Percentiles rank a stretch among this genome's conserved stretches.
Evolutionary conservation across 2,329 filamentous ascomycete species (phyloP).

Genomic region (Aspergillus oerlinghausenensis): DNA sequence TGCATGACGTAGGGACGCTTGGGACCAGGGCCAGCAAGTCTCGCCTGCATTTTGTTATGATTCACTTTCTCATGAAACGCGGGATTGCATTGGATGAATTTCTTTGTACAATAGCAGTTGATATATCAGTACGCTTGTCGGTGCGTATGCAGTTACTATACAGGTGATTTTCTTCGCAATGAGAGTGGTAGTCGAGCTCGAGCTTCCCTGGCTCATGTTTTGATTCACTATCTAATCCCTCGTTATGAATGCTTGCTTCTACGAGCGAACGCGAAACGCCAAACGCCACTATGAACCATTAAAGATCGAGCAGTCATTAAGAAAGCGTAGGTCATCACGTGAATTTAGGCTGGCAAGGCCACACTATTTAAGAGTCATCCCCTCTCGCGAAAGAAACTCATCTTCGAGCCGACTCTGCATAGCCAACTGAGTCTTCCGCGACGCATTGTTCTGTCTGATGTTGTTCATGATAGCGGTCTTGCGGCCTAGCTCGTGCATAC

Average conservation of each 20-base stretch:
- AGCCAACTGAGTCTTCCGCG: conserved; percentile 20
- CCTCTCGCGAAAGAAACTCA: conserved; percentile 21
- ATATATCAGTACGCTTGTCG: neutral
- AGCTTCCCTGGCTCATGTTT: neutral
- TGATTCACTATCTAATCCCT: neutral
- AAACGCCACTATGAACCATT: neutral
- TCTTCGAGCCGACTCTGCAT: conserved; percentile 25
- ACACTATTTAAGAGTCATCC: conserved; percentile 5
- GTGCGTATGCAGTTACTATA: neutral
- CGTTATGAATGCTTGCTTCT: neutral
- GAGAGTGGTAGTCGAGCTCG: neutral
- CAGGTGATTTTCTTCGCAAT: neutral
- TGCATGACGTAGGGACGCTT: neutral
- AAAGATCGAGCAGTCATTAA: neutral
- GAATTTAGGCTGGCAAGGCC: neutral
- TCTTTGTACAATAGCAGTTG: neutral
- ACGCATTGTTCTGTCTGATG: conserved; percentile 16
- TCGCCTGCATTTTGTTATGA: neutral
- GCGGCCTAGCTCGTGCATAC: conserved; percentile 68
- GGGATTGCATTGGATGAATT: neutral
- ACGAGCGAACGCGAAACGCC: neutral
- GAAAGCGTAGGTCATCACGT: neutral
- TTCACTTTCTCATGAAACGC: neutral
- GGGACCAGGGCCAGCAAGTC: neutral
- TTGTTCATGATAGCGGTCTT: conserved; percentile 63